A percentile compares a stretch with the other conserved stretches of the same genome.
phyloP scores from a whole-genome alignment of 1,139 yeast species.

The Saccharomyces hybrid region DNA sequence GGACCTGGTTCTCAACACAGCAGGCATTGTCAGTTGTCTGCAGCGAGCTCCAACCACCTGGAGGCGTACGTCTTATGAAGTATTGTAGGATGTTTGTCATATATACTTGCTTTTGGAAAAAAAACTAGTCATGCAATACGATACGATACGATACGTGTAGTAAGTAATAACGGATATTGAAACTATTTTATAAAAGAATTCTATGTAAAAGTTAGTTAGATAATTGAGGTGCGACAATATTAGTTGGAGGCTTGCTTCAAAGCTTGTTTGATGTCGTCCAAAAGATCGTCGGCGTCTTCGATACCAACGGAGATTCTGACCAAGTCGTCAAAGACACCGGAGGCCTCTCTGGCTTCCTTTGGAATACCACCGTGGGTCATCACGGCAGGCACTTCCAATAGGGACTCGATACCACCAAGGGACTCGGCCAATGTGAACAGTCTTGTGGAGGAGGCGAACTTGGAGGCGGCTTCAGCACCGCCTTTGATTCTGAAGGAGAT shows the following conservation, averaged over 20 bases:
- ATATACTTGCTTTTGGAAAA: background rate
- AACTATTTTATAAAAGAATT: background rate
- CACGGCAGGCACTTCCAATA: constrained; percentile 81
- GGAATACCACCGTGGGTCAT: constrained; percentile 95
- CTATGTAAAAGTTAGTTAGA: background rate
- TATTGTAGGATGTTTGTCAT: background rate
- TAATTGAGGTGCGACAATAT: background rate
- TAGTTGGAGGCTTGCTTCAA: constrained; percentile 35
- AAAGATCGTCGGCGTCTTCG: constrained; percentile 72
- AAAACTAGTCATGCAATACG: no score
- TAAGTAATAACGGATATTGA: background rate
- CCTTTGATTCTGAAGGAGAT: constrained; percentile 80
- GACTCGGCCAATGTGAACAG: constrained; percentile 84
- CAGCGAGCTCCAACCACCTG: background rate
- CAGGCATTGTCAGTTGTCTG: background rate
- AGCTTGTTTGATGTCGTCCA: constrained; percentile 68
- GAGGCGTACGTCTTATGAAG: background rate
- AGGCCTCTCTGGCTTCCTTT: constrained; percentile 65
- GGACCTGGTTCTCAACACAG: constrained; percentile 1
- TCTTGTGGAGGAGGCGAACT: constrained; percentile 66
- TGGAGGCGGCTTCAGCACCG: constrained; percentile 68
- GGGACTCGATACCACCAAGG: constrained; percentile 82
- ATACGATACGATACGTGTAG: background rate
- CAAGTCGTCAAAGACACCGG: constrained; percentile 77
- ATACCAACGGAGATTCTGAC: constrained; percentile 81